Percentiles rank a stretch among this genome's conserved stretches.
Evolutionary conservation across 1,139 yeast genomes (phyloP).

Genomic region (Spencermartinsiella ligniputridi): DNA sequence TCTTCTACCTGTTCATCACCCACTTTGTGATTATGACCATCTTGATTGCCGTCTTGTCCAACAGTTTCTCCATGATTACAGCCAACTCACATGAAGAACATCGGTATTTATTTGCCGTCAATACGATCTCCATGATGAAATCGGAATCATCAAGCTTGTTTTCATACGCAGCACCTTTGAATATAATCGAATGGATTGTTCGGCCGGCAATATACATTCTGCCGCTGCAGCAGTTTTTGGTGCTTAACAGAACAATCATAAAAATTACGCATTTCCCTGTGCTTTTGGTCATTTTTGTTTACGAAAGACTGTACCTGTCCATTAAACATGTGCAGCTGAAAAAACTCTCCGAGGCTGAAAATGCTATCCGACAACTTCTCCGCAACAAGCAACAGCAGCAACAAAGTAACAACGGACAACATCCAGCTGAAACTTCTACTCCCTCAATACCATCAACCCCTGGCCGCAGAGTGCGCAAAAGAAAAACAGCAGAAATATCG

Average conservation of each 20-base stretch:
- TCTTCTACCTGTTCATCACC: constrained; percentile 52
- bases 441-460: constrained; percentile 2
- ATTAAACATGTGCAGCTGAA: constrained; percentile 14
- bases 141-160: constrained; percentile 38
- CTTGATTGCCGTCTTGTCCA: constrained; percentile 50
- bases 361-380: constrained; percentile 12
- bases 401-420: constrained; percentile 5
- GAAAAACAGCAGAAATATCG: constrained; percentile 3
- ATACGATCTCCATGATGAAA: constrained; percentile 38
- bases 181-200: constrained; percentile 33
- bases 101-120: constrained; percentile 37
- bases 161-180: constrained; percentile 38
- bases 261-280: constrained; percentile 38
- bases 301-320: constrained; percentile 30
- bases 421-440: background rate
- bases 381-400: constrained; percentile 11
- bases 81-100: constrained; percentile 39
- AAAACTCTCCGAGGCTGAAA: constrained; percentile 14
- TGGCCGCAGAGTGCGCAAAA: constrained; percentile 1
- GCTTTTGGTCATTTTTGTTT: constrained; percentile 32
- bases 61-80: constrained; percentile 36
- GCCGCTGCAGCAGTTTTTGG: constrained; percentile 32
- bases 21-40: constrained; percentile 57
- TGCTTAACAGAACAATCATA: constrained; percentile 34
- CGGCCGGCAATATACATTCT: constrained; percentile 33